Percentiles rank a stretch among this genome's conserved stretches.
phyloP scores from a whole-genome alignment of 148 eudicot species.

The Diospyros lotus region DNA sequence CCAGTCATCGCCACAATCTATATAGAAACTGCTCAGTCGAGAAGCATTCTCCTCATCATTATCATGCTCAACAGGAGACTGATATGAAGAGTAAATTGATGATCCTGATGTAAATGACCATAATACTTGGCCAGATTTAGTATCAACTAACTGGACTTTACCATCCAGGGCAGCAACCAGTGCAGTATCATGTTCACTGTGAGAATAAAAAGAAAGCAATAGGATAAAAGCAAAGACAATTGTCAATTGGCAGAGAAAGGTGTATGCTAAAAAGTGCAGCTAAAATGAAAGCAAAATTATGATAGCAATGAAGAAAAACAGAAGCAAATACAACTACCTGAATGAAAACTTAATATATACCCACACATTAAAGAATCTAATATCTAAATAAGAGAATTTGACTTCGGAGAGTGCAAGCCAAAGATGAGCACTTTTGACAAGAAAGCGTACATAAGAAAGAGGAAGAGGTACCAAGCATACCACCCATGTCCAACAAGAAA shows the following conservation, averaged over 20 bases:
- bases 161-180: conserved; percentile 84
- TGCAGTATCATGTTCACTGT: conserved; percentile 53
- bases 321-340: no score
- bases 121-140: conserved; percentile 50
- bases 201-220: conserved; percentile 1
- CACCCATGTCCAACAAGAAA: no score
- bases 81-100: conserved; percentile 72
- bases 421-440: no score
- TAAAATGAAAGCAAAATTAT: no score
- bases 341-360: no score
- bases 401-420: no score
- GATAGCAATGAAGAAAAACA: no score
- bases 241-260: neutral
- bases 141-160: conserved; percentile 61
- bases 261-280: neutral
- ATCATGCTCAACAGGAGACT: conserved; percentile 41
- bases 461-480: no score
- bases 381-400: no score
- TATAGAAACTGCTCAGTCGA: conserved; percentile 39
- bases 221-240: neutral
- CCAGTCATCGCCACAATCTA: conserved; percentile 90
- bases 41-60: conserved; percentile 37
- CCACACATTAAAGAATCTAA: no score
- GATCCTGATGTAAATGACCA: conserved; percentile 91
- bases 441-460: no score